Evolutionary conservation across 2,329 filamentous ascomycete species (phyloP).

Genomic region (Sporothrix pseudoabietina): DNA sequence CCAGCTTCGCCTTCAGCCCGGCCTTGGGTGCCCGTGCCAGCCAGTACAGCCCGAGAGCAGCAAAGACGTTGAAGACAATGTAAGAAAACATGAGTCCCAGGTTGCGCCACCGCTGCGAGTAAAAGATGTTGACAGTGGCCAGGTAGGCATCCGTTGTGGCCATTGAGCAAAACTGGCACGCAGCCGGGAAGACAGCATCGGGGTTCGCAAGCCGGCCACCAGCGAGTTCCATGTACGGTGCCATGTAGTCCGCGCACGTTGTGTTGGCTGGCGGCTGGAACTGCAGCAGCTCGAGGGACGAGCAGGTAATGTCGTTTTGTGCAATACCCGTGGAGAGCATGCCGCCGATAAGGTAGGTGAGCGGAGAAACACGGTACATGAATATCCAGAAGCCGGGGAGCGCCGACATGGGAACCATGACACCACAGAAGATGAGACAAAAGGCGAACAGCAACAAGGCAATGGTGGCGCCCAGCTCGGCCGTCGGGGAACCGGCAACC

Average conservation of each 20-base stretch:
- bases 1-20: not conserved
- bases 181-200: slow-evolving; percentile 46
- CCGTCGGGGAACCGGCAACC: slow-evolving; percentile 65
- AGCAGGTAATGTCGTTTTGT: slow-evolving; percentile 55
- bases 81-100: slow-evolving; percentile 71
- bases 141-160: slow-evolving; percentile 63
- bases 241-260: slow-evolving; percentile 68
- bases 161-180: slow-evolving; percentile 71
- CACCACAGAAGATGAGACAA: slow-evolving; percentile 61
- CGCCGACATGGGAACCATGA: slow-evolving; percentile 58
- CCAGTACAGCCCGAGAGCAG: slow-evolving; percentile 31
- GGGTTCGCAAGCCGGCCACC: slow-evolving; percentile 64
- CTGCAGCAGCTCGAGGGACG: slow-evolving; percentile 58
- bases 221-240: slow-evolving; percentile 53
- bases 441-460: slow-evolving; percentile 61
- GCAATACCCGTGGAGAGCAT: slow-evolving; percentile 69
- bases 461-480: slow-evolving; percentile 66
- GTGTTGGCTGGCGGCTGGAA: slow-evolving; percentile 65
- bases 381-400: slow-evolving; percentile 76
- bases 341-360: slow-evolving; percentile 63
- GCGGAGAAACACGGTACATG: slow-evolving; percentile 68
- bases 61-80: slow-evolving; percentile 62
- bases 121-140: slow-evolving; percentile 51
- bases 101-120: slow-evolving; percentile 65
- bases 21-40: slow-evolving; percentile 29